Conservation (phyloP, 805 yeast species). For the Metschnikowia proteae region DNA sequence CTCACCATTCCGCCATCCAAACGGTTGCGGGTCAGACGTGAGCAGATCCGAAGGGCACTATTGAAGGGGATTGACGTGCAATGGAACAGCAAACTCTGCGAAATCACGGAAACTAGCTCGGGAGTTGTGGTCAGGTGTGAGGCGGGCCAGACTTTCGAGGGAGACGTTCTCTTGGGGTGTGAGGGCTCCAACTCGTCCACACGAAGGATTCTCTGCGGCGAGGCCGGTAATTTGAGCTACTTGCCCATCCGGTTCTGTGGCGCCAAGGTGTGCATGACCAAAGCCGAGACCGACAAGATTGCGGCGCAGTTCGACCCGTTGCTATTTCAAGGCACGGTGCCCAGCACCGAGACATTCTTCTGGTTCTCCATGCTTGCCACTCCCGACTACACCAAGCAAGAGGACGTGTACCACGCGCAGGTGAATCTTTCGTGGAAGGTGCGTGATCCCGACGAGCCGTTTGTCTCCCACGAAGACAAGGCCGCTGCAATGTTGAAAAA, state of each 20-base stretch:
- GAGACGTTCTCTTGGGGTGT: slow-evolving; percentile 22
- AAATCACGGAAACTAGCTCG: slow-evolving; percentile 8
- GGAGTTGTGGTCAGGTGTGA: slow-evolving; percentile 8
- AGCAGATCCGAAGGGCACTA: slow-evolving; percentile 23
- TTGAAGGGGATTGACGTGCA: slow-evolving; percentile 23
- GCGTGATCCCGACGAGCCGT: slow-evolving; percentile 14
- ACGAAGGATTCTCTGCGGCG: slow-evolving; percentile 19
- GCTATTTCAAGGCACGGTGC: slow-evolving; percentile 29
- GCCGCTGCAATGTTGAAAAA: slow-evolving; percentile 17
- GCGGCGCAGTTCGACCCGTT: slow-evolving; percentile 23
- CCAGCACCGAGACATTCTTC: slow-evolving; percentile 22
- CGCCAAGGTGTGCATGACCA: slow-evolving; percentile 21
- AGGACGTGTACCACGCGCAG: slow-evolving; percentile 17
- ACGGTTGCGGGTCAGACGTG: slow-evolving; percentile 27
- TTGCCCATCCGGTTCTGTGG: slow-evolving; percentile 27
- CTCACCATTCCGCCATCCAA: slow-evolving; percentile 27
- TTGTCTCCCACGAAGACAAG: slow-evolving; percentile 13
- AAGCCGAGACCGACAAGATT: slow-evolving; percentile 17
- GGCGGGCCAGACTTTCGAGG: slow-evolving; percentile 16
- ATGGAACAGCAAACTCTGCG: slow-evolving; percentile 22
- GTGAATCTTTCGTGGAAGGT: slow-evolving; percentile 20
- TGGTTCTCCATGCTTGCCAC: slow-evolving; percentile 26
- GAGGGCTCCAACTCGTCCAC: slow-evolving; percentile 26
- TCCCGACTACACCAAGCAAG: slow-evolving; percentile 16
- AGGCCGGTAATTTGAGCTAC: slow-evolving; percentile 18